A percentile compares a stretch with the other conserved stretches of the same genome.
phyloP scores from a whole-genome alignment of 2,329 filamentous ascomycete genomes.

The Cylindrodendrum hubeiense region DNA sequence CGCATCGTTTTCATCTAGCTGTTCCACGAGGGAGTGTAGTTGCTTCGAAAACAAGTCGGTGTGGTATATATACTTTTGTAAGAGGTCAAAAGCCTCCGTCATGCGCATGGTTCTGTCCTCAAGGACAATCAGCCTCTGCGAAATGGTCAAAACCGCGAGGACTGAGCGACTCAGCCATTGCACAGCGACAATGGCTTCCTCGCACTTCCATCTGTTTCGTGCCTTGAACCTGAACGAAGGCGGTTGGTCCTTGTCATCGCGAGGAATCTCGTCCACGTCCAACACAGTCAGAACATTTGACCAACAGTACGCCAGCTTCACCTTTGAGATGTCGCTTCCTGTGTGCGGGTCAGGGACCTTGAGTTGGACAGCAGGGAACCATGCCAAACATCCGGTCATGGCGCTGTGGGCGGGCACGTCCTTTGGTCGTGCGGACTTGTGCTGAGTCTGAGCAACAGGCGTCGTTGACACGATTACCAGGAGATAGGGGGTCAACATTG shows the following conservation, averaged over 20 bases:
- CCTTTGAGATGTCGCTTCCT: conserved; percentile 78
- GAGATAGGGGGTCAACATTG: conserved; percentile 94
- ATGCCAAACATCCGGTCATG: conserved; percentile 93
- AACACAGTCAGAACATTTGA: conserved; percentile 96
- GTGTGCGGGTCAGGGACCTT: conserved; percentile 79
- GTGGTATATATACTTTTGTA: conserved; percentile 94
- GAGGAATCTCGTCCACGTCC: conserved; percentile 81
- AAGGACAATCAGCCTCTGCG: conserved; percentile 90
- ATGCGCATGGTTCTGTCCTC: conserved; percentile 91
- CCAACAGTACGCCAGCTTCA: conserved; percentile 97
- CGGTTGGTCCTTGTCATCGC: conserved; percentile 80
- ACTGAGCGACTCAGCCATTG: conserved; percentile 98
- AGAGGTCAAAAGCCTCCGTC: conserved; percentile 93
- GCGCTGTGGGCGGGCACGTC: conserved; percentile 91
- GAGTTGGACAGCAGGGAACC: conserved; percentile 96
- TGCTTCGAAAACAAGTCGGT: conserved; percentile 90
- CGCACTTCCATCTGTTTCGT: conserved; percentile 90
- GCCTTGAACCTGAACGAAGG: conserved; percentile 83
- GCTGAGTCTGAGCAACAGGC: conserved; percentile 94
- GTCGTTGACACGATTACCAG: conserved; percentile 98
- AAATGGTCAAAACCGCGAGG: conserved; percentile 90
- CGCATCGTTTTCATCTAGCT: conserved; percentile 85
- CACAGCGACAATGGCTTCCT: conserved; percentile 94
- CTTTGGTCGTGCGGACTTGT: conserved; percentile 92
- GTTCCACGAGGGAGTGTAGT: conserved; percentile 85